phyloP scores from a whole-genome alignment of 23 red algal species.

The Gracilaria caudata region DNA sequence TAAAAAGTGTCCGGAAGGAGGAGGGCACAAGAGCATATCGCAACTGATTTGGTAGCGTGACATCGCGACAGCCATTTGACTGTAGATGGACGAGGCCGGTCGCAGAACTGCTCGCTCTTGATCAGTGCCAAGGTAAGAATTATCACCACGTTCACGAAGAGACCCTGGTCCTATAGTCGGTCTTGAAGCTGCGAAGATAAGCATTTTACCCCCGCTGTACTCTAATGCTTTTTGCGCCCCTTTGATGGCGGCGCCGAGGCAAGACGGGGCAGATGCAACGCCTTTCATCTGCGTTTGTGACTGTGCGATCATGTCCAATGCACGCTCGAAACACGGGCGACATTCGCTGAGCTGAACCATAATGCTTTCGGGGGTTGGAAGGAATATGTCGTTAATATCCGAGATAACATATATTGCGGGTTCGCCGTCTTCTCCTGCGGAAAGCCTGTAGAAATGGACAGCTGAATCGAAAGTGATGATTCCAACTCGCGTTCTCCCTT shows the following conservation, averaged over 20 bases:
- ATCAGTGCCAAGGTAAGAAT: conserved; percentile 79
- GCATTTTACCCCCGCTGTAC: conserved; percentile 88
- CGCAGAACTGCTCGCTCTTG: conserved; percentile 79
- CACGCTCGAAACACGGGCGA: conserved; percentile 73
- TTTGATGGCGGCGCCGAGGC: conserved; percentile 79
- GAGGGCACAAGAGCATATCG: conserved; percentile 91
- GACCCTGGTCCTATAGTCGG: conserved; percentile 85
- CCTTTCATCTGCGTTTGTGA: conserved; percentile 26
- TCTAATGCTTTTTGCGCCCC: conserved; percentile 81
- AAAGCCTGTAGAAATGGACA: conserved; percentile 80
- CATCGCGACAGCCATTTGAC: conserved; percentile 82
- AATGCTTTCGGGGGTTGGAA: conserved; percentile 85
- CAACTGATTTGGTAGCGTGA: conserved; percentile 81
- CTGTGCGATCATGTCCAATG: conserved; percentile 75
- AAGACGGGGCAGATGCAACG: conserved; percentile 42
- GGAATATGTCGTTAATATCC: conserved; percentile 92
- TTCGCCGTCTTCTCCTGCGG: conserved; percentile 69
- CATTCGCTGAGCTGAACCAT: conserved; percentile 84
- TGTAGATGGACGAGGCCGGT: conserved; percentile 77
- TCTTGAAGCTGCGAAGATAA: conserved; percentile 80
- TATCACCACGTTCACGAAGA: conserved; percentile 83
- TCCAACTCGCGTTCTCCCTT: conserved; percentile 89
- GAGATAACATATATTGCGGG: conserved; percentile 77
- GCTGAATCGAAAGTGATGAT: conserved; percentile 86
- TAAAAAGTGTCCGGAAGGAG: conserved; percentile 67